Percentiles rank a stretch among this genome's conserved stretches.
phyloP scores from a whole-genome alignment of 352 stramenopile genomes.

The Thalassiosira livingstoniorum region DNA sequence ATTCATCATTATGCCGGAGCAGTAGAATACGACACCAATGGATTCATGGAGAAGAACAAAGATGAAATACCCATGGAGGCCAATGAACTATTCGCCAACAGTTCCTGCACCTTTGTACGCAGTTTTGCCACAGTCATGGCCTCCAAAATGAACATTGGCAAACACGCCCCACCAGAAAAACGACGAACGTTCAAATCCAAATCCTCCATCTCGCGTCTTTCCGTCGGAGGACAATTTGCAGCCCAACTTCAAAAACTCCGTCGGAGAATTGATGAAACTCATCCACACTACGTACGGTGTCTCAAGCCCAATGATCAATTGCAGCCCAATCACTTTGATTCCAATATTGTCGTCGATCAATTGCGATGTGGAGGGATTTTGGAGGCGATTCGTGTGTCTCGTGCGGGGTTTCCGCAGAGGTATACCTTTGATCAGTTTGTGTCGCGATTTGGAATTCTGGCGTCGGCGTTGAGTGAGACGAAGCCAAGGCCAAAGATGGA shows the following conservation, averaged over 20 bases:
- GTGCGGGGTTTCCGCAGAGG: constrained; percentile 95
- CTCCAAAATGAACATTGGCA: constrained; percentile 60
- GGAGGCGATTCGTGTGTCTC: constrained; percentile 94
- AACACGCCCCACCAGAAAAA: constrained; percentile 69
- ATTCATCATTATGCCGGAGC: constrained; percentile 84
- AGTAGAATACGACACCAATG: constrained; percentile 83
- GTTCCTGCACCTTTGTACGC: constrained; percentile 12
- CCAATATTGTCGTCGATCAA: constrained; percentile 93
- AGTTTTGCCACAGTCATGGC: constrained; percentile 66
- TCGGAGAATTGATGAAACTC: constrained; percentile 91
- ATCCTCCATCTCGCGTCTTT: constrained; percentile 76
- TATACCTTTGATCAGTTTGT: constrained; percentile 92
- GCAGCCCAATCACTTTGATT: constrained; percentile 86
- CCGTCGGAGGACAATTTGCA: constrained; percentile 88
- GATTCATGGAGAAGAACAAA: constrained; percentile 88
- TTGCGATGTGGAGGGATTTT: constrained; percentile 93
- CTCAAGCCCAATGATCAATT: constrained; percentile 97
- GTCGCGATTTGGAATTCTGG: constrained; percentile 66
- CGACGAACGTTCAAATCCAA: constrained; percentile 60
- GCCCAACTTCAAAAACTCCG: constrained; percentile 91
- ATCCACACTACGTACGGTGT: constrained; percentile 95
- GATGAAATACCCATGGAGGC: constrained; percentile 86
- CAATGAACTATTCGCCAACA: constrained; percentile 63
- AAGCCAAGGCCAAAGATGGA: constrained; percentile 7
- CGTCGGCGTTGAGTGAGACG: constrained; percentile 42